Base-by-base conservation (phyloP, 2,329 filamentous ascomycete genomes). In the Cryoendolithus antarcticus region DNA sequence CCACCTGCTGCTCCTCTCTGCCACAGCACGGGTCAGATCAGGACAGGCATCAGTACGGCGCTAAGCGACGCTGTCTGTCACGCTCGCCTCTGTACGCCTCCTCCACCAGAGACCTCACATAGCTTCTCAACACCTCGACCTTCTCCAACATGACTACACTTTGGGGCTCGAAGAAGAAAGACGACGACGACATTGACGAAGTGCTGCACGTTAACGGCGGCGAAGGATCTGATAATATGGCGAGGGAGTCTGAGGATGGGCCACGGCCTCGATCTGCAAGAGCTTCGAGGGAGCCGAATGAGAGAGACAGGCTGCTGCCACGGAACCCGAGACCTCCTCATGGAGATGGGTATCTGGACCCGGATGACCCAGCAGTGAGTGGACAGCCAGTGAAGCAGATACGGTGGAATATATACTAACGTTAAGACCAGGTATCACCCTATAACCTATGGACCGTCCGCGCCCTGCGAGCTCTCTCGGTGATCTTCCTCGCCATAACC, bases 361-460 rank as follows among this genome's bases (percentile, higher is more conserved):
- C 82, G 8, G 81, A 86, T 65, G 82, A 88, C 57, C 83, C 82
- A 57, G 82, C 82, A 48, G 83, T 93, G 61, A 9, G 35, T 30
- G n/a, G 13, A 21, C 13, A 28, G 8, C 12, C 7, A 11, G n/a
- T 15, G 31, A n/a, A 19, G 13, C 30, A 35, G 15, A 19, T 19
- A 19, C 5, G 15, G 15, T 19, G 15, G 15, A 19, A 19, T 19
- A 19, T 19, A 45, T 11, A 49, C 51, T 38, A 43, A 53, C 34
- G 43, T 44, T 9, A 7, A 5, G 2, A 21, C 8, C 36, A 65
- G 69, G 79, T 84, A 15, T 84, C 86, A 3, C 91, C 91, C 0
- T 95, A 95, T 65, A 98, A 98, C 53, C 74, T 96, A 30, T 94
- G 86, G 81, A 85, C 77, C 43, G 82, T 98, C 36, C 80, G 91